Base-by-base conservation (phyloP, 2,329 filamentous ascomycete genomes). In the Teratosphaeria pseudoeucalypti region DNA sequence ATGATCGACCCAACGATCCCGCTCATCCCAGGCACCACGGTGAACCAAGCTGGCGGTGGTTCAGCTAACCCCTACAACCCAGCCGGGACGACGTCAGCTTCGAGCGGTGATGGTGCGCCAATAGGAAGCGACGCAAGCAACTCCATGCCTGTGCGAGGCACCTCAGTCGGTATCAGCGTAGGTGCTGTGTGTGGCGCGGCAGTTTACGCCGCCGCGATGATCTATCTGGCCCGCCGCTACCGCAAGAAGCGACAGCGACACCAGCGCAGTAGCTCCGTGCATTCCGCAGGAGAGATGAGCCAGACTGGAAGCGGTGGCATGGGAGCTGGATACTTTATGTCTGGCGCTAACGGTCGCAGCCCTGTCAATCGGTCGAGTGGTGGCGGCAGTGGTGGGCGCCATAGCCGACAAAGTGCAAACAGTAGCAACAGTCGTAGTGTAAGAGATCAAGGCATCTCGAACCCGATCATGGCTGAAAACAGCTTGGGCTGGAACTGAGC, bases 141-240 rank as follows among this genome's bases (percentile, higher is more conserved):
- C 39, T 78, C 79, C 60, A 79, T 83, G 65, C 82, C 82, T 6
- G 78, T 86, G 54, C 82, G 83, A 63, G 85, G 83, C 52, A 86
- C 85, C 73, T 86, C 78, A 68, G 83, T 78, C 64, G 83, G 76
- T 69, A 88, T 96, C 68, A 89, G 87, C 59, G 81, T 90, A 26
- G 90, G 89, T 68, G 87, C 89, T 29, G 84, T 92, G 34, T 82
- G 83, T 52, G 86, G 91, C 69, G 90, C 89, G 52, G 88, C 86
- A 56, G 86, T 90, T n/a, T 96, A 96, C 67, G 92, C 91, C 70
- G 89, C 88, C 12, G 91, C 90, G 73, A 96, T 96, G 92, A 92
- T 96, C 78, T 86, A 94, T 69, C 85, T 96, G 65, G 92, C 92
- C 56, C 86, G 91, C 62, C 84, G 92, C 61, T 96, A 96, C 82